Evolutionary conservation across 345 rosid species (phyloP).

Genomic region (Euphorbia tirucalli): DNA sequence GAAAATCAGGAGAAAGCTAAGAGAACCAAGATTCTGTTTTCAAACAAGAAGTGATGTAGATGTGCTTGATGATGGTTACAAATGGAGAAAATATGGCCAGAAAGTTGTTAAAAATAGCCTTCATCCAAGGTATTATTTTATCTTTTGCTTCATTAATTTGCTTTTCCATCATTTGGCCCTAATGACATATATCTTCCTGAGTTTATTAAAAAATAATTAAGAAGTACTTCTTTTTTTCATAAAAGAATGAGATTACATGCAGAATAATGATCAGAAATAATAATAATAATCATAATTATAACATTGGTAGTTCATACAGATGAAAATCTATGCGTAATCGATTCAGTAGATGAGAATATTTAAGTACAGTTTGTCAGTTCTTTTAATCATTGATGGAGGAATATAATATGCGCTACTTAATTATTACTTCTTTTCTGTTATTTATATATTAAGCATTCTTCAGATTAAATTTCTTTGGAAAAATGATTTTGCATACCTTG

Average conservation of each 20-base stretch:
- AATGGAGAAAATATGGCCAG: conserved; percentile 99
- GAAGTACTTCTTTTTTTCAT: neutral
- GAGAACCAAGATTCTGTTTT: conserved; percentile 98
- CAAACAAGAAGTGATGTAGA: conserved; percentile 95
- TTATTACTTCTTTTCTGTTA: neutral
- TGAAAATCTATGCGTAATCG: neutral
- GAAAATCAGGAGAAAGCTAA: conserved; percentile 81
- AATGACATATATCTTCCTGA: neutral
- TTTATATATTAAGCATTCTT: no score
- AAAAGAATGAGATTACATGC: conserved; percentile 2
- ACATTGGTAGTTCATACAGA: conserved; percentile 5
- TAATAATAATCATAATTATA: neutral
- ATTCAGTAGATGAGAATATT: conserved; percentile 19
- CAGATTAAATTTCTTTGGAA: neutral
- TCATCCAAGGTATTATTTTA: conserved; percentile 72
- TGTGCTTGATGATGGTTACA: conserved; percentile 95
- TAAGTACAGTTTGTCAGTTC: conserved; percentile 19
- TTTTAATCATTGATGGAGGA: conserved; percentile 26
- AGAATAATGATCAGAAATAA: no score
- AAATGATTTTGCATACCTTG: neutral
- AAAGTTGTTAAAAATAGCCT: conserved; percentile 97
- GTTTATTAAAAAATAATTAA: neutral
- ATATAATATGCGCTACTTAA: neutral
- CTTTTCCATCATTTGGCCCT: neutral
- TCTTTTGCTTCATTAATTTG: neutral